Conservation (phyloP, 2,329 filamentous ascomycete genomes). For the Lecanoromycetidae sp. region DNA sequence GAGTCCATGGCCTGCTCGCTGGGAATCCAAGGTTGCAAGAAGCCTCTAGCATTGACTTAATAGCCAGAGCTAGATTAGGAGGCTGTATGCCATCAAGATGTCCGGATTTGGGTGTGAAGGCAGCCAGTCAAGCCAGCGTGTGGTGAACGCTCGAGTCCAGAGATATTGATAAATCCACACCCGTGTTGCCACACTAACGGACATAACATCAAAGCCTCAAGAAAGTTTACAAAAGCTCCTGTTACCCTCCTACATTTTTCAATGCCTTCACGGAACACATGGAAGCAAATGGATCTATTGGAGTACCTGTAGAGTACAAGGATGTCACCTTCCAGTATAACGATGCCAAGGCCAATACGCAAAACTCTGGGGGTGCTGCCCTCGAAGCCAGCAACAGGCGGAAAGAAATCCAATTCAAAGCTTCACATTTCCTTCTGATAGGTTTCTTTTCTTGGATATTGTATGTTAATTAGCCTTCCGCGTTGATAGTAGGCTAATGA, state of each 20-base stretch:
- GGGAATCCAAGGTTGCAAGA: background rate
- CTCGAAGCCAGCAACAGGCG: slow-evolving; percentile 26
- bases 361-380: background rate
- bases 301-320: slow-evolving; percentile 5
- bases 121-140: too few species aligned
- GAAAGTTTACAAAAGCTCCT: too few species aligned
- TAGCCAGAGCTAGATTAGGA: too few species aligned
- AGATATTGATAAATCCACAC: too few species aligned
- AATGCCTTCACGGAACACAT: too few species aligned
- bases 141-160: too few species aligned
- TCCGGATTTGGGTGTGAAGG: too few species aligned
- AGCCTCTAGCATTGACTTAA: slow-evolving; percentile 7
- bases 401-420: slow-evolving; percentile 40
- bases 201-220: too few species aligned
- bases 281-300: background rate
- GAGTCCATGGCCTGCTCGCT: slow-evolving; percentile 9
- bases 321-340: slow-evolving; percentile 8
- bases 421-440: slow-evolving; percentile 40
- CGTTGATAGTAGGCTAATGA: background rate
- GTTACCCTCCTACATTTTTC: too few species aligned
- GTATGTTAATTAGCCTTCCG: slow-evolving; percentile 24
- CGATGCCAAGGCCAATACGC: slow-evolving; percentile 1
- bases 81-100: too few species aligned
- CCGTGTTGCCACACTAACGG: too few species aligned
- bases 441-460: slow-evolving; percentile 60